Evolutionary conservation across 140 eudicot genomes (phyloP).

Genomic region (Erigeron philadelphicus): DNA sequence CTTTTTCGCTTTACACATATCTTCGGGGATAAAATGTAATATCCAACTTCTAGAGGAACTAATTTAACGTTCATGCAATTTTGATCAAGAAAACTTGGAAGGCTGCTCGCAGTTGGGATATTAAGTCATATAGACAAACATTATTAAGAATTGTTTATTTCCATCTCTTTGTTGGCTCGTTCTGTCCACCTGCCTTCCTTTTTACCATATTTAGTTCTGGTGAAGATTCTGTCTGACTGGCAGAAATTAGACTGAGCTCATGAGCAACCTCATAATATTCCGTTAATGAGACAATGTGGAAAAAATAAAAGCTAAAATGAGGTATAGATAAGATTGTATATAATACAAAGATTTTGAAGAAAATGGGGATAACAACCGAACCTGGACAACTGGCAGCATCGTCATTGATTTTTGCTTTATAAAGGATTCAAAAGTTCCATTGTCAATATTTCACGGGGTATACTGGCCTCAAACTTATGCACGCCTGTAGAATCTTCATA

Average conservation of each 20-base stretch:
- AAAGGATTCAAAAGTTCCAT: slow-evolving; percentile 92
- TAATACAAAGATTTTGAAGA: no score
- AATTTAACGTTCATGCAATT: slow-evolving; percentile 88
- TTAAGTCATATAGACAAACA: background rate
- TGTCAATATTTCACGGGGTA: slow-evolving; percentile 56
- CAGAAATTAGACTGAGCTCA: slow-evolving; percentile 39
- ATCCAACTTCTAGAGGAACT: slow-evolving; percentile 91
- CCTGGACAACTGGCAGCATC: slow-evolving; percentile 89
- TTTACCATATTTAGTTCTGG: slow-evolving; percentile 59
- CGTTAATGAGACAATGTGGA: background rate
- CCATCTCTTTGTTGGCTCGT: slow-evolving; percentile 72
- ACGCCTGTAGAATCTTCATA: slow-evolving; percentile 94
- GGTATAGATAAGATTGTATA: background rate
- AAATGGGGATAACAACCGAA: slow-evolving; percentile 19
- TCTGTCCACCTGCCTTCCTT: slow-evolving; percentile 95
- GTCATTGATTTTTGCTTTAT: slow-evolving; percentile 91
- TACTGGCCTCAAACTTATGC: slow-evolving; percentile 88
- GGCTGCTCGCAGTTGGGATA: slow-evolving; percentile 49
- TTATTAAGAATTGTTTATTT: slow-evolving; percentile 38
- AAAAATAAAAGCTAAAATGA: background rate
- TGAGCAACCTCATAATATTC: slow-evolving; percentile 55
- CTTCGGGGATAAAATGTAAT: slow-evolving; percentile 77
- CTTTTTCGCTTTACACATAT: slow-evolving; percentile 94
- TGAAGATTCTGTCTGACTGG: slow-evolving; percentile 46
- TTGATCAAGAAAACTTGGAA: slow-evolving; percentile 92